A percentile compares a stretch with the other conserved stretches of the same genome.
These are phyloP conservation scores for Neofusicoccum laricinum DNA, from an alignment of 2,329 filamentous ascomycete species.

Conservation along the genomic window DNA sequence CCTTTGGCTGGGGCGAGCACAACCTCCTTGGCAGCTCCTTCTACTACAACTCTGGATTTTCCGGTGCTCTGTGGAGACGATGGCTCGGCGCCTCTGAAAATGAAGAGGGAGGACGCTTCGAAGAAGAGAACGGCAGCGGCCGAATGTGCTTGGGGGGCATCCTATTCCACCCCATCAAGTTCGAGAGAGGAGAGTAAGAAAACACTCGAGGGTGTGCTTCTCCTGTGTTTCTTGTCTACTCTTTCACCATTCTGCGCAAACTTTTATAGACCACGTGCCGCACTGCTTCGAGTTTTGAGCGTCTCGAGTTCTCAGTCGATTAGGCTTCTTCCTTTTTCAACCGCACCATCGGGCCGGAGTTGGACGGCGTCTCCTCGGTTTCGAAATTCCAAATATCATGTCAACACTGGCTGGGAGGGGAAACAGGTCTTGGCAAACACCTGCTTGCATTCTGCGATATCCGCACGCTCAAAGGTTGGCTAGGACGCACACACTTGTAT, in stretches of 20 bases:
- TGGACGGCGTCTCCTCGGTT: slow-evolving; percentile 15
- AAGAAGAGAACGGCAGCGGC: slow-evolving; percentile 45
- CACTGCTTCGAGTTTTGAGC: slow-evolving; percentile 4
- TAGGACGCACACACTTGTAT: slow-evolving; percentile 9
- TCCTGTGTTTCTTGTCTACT: background rate
- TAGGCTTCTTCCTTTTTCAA: slow-evolving; percentile 10
- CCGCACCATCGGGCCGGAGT: slow-evolving; percentile 14
- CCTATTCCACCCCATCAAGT: slow-evolving; percentile 50
- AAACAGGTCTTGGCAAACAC: slow-evolving; percentile 10
- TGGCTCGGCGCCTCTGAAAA: slow-evolving; percentile 50
- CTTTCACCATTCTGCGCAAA: slow-evolving; percentile 4
- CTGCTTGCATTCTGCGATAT: slow-evolving; percentile 10
- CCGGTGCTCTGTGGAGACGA: slow-evolving; percentile 47
- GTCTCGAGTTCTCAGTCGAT: slow-evolving; percentile 9
- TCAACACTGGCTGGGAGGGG: slow-evolving; percentile 8
- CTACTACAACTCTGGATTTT: slow-evolving; percentile 51
- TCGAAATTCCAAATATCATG: slow-evolving; percentile 10
- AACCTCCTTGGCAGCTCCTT: slow-evolving; percentile 50
- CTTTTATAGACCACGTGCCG: slow-evolving; percentile 14
- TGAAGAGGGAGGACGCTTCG: slow-evolving; percentile 38
- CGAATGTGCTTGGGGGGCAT: slow-evolving; percentile 46
- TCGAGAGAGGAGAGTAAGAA: slow-evolving; percentile 36
- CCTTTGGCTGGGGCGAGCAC: slow-evolving; percentile 52
- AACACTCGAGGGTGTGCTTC: slow-evolving; percentile 18
- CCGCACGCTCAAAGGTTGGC: slow-evolving; percentile 14